Base-by-base conservation (phyloP, 1,139 yeast genomes). In the Debaryomyces nepalensis region DNA sequence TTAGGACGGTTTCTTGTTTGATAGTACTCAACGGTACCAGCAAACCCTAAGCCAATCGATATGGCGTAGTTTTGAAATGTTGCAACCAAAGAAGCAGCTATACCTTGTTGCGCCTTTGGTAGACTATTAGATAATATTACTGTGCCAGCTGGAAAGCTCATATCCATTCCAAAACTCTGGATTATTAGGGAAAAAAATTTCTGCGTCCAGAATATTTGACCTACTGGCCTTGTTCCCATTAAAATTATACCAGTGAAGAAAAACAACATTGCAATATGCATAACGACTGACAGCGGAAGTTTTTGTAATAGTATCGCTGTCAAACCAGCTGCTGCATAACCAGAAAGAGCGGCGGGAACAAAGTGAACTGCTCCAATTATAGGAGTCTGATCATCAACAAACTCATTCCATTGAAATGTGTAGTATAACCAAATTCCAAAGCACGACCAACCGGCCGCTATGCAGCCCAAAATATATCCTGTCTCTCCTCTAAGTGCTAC, bases 41-140 rank as follows among this genome's bases (percentile, higher is more conserved):
- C 84, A 37, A 82, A 60, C 1, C 87, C 87, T 34, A 83, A 69
- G 1, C 86, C 86, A 21, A 82, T 61, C 0, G 87, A 75, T 34
- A 82, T 79, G 10, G 86, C 75, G 54, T 82, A 83, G 56, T 82
- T 82, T 26, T 81, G 81, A 40, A 75, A 71, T 0, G 87, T 81
- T 4, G 80, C 73, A 2, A 82, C 80, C 43, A 83, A 64, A 0
- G 87, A 79, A 0, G 84, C 88, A 0, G 87, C 85, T 41, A 81
- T 69, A 3, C 88, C 89, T 55, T 83, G 88, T 45, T 77, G 73
- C 16, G 72, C 61, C 34, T 64, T 59, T 0, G 86, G 84, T 23
- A 82, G 66, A n/a, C 70, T 61, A 36, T 73, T 64, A 27, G 79
- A 68, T 26, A 82, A 60, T 29, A 81, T 63, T 41, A 82, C 66